A percentile compares a stretch with the other conserved stretches of the same genome.
Conservation (phyloP, 1,139 yeast species). For the Suhomyces maxii region DNA sequence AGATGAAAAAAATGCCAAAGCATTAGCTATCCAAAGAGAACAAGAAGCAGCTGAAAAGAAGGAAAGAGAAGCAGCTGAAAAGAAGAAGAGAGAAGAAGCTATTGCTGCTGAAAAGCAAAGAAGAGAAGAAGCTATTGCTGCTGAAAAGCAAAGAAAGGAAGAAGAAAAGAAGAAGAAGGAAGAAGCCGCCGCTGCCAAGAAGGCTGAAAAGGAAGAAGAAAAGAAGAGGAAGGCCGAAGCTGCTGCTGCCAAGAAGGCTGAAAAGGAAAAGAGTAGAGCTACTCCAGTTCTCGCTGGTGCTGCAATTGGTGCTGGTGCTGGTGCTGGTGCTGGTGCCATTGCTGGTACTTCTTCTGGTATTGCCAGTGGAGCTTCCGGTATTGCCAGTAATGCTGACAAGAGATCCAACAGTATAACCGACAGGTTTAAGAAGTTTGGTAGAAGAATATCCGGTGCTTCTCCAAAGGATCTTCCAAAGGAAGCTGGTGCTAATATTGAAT, state of each 20-base stretch:
- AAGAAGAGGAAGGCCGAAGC: conserved; percentile 18
- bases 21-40: conserved; percentile 21
- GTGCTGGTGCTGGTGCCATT: conserved; percentile 7
- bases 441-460: conserved; percentile 14
- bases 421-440: conserved; percentile 25
- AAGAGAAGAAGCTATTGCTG: conserved; percentile 5
- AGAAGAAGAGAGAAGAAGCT: conserved; percentile 11
- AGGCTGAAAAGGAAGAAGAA: too few relatives aligned
- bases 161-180: conserved; percentile 21
- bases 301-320: background rate
- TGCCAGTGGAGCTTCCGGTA: conserved; percentile 9
- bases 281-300: background rate
- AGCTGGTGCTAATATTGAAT: conserved; percentile 1
- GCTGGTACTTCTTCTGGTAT: conserved; percentile 14
- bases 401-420: conserved; percentile 22
- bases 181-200: conserved; percentile 14
- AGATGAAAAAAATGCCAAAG: conserved; percentile 9
- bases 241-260: conserved; percentile 31
- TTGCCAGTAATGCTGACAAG: conserved; percentile 7
- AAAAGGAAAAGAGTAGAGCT: background rate
- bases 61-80: background rate
- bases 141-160: conserved; percentile 12
- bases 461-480: conserved; percentile 5
- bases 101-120: conserved; percentile 17
- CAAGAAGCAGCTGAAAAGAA: conserved; percentile 36